These are phyloP conservation scores for Aspergillus ostianus DNA, from an alignment of 495 filamentous ascomycete genomes.

Conservation along the genomic window DNA sequence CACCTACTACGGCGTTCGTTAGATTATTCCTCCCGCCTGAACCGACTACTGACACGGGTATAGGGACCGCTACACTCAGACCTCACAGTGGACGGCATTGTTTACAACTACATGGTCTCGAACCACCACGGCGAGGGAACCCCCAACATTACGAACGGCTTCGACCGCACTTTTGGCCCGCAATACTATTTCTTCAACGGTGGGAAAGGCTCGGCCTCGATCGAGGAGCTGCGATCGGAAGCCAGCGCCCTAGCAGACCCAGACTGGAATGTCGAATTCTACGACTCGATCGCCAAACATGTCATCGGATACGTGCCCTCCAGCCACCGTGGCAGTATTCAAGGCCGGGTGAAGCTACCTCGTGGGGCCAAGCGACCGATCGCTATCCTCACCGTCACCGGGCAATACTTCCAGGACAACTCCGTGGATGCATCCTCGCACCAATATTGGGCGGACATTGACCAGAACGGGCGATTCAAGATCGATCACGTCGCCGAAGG, in stretches of 20 bases:
- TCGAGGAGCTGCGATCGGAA: conserved; percentile 45
- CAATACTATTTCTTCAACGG: conserved; percentile 60
- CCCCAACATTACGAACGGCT: conserved; percentile 58
- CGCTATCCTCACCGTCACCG: conserved; percentile 50
- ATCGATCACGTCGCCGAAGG: conserved; percentile 51
- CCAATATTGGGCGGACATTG: conserved; percentile 58
- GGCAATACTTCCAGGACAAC: conserved; percentile 58
- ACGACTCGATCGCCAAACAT: conserved; percentile 54
- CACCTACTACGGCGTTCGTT: conserved; percentile 52
- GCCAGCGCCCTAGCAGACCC: conserved; percentile 45
- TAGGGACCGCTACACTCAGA: conserved; percentile 55
- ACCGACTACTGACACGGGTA: conserved; percentile 8
- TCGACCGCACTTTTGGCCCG: conserved; percentile 56
- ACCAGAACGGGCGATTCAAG: conserved; percentile 38
- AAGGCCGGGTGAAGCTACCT: conserved; percentile 47
- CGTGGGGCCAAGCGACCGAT: conserved; percentile 41
- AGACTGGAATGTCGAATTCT: conserved; percentile 52
- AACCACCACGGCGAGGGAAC: conserved; percentile 57
- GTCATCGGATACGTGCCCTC: conserved; percentile 53
- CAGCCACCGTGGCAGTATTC: conserved; percentile 37
- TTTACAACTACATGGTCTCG: conserved; percentile 53
- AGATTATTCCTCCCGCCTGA: neutral
- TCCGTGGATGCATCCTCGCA: conserved; percentile 44
- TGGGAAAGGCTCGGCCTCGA: conserved; percentile 36
- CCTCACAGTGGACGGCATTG: conserved; percentile 55